A percentile compares a stretch with the other conserved stretches of the same genome.
phyloP scores from a whole-genome alignment of 345 rosid species.

The Arabidopsis arenosa region DNA sequence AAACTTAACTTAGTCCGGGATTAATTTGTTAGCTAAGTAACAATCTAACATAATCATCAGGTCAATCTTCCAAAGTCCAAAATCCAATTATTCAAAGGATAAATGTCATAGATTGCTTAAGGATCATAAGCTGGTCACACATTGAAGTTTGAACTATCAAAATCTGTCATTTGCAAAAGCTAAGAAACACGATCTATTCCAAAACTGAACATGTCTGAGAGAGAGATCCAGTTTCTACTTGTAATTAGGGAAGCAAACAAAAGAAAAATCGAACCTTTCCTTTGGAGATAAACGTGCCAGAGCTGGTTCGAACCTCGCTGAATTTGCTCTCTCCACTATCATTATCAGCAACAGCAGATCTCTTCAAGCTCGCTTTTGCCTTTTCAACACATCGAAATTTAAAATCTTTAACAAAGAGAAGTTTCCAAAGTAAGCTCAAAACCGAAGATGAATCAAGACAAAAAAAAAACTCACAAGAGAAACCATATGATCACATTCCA shows the following conservation, averaged over 20 bases:
- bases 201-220: neutral
- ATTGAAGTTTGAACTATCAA: slow-evolving; percentile 5
- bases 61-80: slow-evolving; percentile 10
- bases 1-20: neutral
- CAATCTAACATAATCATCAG: neutral
- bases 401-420: slow-evolving; percentile 2
- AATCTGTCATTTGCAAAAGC: slow-evolving; percentile 17
- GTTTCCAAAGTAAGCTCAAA: slow-evolving; percentile 21
- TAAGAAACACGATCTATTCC: slow-evolving; percentile 10
- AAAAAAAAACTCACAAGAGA: slow-evolving; percentile 65
- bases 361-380: slow-evolving; percentile 89
- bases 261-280: slow-evolving; percentile 60
- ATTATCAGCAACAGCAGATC: slow-evolving; percentile 95
- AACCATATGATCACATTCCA: slow-evolving; percentile 95
- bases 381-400: slow-evolving; percentile 33
- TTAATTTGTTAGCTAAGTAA: neutral
- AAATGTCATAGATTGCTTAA: slow-evolving; percentile 2
- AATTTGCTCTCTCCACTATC: slow-evolving; percentile 76
- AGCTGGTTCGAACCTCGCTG: slow-evolving; percentile 92
- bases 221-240: neutral
- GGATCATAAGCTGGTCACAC: neutral
- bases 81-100: slow-evolving; percentile 9
- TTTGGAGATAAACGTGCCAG: slow-evolving; percentile 90
- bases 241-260: slow-evolving; percentile 1
- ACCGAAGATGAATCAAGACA: neutral